These are phyloP conservation scores for Usnea hakonensis DNA, from an alignment of 495 filamentous ascomycete species.

Conservation along the genomic window DNA sequence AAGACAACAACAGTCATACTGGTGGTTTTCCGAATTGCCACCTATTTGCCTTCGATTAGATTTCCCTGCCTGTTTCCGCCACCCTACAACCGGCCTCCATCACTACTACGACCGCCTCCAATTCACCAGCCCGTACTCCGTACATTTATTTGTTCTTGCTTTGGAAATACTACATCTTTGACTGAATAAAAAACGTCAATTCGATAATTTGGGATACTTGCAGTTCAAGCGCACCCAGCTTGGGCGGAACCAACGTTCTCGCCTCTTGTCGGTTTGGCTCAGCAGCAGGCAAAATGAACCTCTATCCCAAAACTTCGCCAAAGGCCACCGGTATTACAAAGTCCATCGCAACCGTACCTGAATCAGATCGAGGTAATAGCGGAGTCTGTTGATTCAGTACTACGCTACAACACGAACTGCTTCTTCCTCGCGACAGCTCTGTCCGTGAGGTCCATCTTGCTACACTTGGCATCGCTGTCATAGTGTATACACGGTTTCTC, in stretches of 20 bases:
- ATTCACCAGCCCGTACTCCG: slow-evolving; percentile 8
- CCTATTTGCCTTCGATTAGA: slow-evolving; percentile 13
- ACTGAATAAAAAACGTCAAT: neutral
- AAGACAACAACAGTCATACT: slow-evolving; percentile 8
- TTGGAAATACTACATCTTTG: neutral
- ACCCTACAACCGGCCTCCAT: slow-evolving; percentile 19
- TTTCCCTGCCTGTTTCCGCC: slow-evolving; percentile 24
- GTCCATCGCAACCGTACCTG: slow-evolving; percentile 22
- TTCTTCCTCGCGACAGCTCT: slow-evolving; percentile 16
- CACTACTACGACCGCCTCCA: neutral
- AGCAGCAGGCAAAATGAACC: slow-evolving; percentile 20
- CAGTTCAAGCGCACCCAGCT: slow-evolving; percentile 7
- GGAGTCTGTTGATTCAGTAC: slow-evolving; percentile 12
- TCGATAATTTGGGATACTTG: neutral
- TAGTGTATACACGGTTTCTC: slow-evolving; percentile 21
- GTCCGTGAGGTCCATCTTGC: slow-evolving; percentile 12
- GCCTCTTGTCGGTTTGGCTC: slow-evolving; percentile 13
- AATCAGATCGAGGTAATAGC: slow-evolving; percentile 10
- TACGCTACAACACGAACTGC: slow-evolving; percentile 13
- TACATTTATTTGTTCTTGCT: neutral
- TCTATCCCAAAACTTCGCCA: slow-evolving; percentile 2
- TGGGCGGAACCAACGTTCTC: slow-evolving; percentile 11
- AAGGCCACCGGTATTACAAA: slow-evolving; percentile 21
- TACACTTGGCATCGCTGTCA: slow-evolving; percentile 15
- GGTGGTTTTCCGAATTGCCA: slow-evolving; percentile 8